Base-by-base conservation (phyloP, 805 yeast species). In the Kodamaea kakaduensis region DNA sequence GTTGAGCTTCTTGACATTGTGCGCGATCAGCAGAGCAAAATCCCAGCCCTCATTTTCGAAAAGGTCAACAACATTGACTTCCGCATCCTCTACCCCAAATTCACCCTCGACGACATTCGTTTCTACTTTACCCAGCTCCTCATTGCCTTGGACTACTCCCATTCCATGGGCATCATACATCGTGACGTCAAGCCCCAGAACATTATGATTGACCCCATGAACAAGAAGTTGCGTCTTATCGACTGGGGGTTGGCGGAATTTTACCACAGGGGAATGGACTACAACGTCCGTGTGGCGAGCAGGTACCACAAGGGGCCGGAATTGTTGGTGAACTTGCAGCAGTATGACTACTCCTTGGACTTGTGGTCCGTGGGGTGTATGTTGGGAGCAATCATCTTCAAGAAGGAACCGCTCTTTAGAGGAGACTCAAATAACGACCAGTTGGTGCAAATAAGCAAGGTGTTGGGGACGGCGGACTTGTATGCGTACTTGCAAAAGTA, bases 201-300 rank as follows among this genome's bases (percentile, higher is more conserved):
- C 59, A 84, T 89, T 44, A 89, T 89, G 96, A 89, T 89, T 47
- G 96, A 89, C 58, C 96, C 85, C 37, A 64, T 71, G 41, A 73
- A 70, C 43, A 78, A 65, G 58, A 77, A 75, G 51, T 64, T 89
- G 47, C 74, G 95, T 44, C 72, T 88, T 45, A 88, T 89, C 36
- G 97, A 89, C 60, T 89, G 96, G 96, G 97, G 97, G 6, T 64
- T 89, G 34, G 96, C 97, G 6, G 97, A 89, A 58, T 88, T 86
- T 55, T 88, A 88, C 54, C 96, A 89, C 55, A 78, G 86, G 16
- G 87, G 87, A 9, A 83, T 78, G 55, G 95, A 86, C 50, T 89
- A 85, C 52, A 89, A 89, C 52, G 96, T 89, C 14, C 73, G 97
- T 45, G 97, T 89, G 12, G 96, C 97, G 2, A 85, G 95, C 4